Evolutionary conservation across 306 rosid genomes (phyloP).

Genomic region (Cyamopsis tetragonoloba): DNA sequence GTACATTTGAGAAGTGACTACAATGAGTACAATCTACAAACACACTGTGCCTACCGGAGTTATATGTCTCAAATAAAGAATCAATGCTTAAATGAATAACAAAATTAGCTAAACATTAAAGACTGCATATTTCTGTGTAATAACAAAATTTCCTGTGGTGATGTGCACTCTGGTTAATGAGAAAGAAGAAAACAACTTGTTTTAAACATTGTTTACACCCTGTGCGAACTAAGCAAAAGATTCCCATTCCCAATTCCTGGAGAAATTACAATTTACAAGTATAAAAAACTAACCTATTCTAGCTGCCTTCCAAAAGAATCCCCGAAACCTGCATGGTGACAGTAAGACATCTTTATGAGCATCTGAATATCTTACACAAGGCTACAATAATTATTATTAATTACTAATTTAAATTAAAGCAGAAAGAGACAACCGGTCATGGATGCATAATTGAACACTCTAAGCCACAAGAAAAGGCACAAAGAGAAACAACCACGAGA

Average conservation of each 20-base stretch:
- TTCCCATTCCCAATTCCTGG: background rate
- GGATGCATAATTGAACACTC: slow-evolving; percentile 6
- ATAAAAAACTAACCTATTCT: slow-evolving; percentile 46
- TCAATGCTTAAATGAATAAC: background rate
- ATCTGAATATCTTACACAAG: background rate
- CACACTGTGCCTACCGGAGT: background rate
- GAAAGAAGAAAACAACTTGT: background rate
- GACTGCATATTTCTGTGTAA: background rate
- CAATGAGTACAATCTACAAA: background rate
- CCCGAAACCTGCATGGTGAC: slow-evolving; percentile 47
- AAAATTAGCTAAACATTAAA: background rate
- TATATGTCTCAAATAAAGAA: background rate
- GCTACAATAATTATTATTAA: background rate
- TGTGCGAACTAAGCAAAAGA: background rate
- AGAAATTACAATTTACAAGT: background rate
- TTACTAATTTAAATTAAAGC: background rate
- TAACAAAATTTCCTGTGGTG: background rate
- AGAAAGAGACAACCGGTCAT: background rate
- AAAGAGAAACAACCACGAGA: background rate
- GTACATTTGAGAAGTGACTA: background rate
- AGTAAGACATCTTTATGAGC: background rate
- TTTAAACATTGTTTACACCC: background rate
- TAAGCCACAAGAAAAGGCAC: background rate
- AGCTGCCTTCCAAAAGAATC: slow-evolving; percentile 75
- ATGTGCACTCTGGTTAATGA: background rate